Conservation (phyloP, 331 rosid genomes). For the Erythrophleum ivorense region DNA sequence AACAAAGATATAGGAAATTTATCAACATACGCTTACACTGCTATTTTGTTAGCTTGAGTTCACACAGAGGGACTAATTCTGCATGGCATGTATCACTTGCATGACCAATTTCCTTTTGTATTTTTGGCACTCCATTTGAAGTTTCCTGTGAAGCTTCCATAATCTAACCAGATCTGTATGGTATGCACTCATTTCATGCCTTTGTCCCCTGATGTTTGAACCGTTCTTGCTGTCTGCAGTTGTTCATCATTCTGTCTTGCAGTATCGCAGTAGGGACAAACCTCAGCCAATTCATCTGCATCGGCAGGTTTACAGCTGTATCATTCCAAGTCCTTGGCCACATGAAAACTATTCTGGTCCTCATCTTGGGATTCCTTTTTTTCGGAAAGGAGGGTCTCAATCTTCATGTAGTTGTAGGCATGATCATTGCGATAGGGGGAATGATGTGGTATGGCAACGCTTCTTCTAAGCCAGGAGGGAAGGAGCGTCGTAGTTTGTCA, state of each 20-base stretch:
- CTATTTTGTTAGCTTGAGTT: slow-evolving; percentile 3
- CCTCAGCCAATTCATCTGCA: slow-evolving; percentile 98
- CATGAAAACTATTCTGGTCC: slow-evolving; percentile 94
- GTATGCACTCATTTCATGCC: slow-evolving; percentile 6
- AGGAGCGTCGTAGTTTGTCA: slow-evolving; percentile 71
- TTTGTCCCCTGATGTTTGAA: slow-evolving; percentile 31
- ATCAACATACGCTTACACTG: background rate
- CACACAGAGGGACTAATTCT: no score
- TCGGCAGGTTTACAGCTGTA: slow-evolving; percentile 94
- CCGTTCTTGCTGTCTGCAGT: slow-evolving; percentile 55
- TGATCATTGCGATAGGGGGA: slow-evolving; percentile 80
- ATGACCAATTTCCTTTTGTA: slow-evolving; percentile 24
- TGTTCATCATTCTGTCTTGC: slow-evolving; percentile 84
- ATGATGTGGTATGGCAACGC: slow-evolving; percentile 99
- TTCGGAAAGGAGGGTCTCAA: slow-evolving; percentile 96
- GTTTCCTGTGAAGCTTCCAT: slow-evolving; percentile 13
- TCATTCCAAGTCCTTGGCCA: slow-evolving; percentile 97
- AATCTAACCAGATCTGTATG: slow-evolving; percentile 9
- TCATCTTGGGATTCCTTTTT: slow-evolving; percentile 83
- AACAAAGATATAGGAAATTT: background rate
- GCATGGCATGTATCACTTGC: background rate
- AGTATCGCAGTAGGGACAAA: slow-evolving; percentile 93
- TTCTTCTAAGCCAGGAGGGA: slow-evolving; percentile 93
- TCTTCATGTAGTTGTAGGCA: slow-evolving; percentile 84
- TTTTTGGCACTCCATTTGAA: slow-evolving; percentile 6